Conservation (phyloP, 2,329 filamentous ascomycete species). For the Claviceps pazoutovae region DNA sequence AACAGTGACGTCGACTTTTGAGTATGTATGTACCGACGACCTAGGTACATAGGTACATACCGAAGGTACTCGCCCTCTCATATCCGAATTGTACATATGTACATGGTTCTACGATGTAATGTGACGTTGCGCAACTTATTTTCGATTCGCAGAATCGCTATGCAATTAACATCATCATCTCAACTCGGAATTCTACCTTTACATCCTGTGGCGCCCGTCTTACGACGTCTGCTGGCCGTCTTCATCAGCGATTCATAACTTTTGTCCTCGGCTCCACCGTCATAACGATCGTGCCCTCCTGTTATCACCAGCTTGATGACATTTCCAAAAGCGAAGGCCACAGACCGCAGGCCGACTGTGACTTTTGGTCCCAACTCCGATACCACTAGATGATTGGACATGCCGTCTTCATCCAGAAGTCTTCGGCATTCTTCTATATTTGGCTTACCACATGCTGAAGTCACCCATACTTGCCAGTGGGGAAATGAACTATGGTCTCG, state of each 20-base stretch:
- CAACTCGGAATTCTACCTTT: constrained; percentile 7
- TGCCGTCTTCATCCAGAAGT: constrained; percentile 26
- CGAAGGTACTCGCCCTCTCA: too few species aligned
- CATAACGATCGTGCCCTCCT: constrained; percentile 48
- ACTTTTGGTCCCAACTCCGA: constrained; percentile 51
- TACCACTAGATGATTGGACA: constrained; percentile 46
- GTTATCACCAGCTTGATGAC: constrained; percentile 56
- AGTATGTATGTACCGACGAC: too few species aligned
- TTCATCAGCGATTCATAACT: constrained; percentile 19
- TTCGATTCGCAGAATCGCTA: not conserved
- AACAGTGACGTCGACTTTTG: too few species aligned
- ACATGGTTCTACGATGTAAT: not conserved
- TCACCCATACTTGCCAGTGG: constrained; percentile 42
- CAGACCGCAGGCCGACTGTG: constrained; percentile 46
- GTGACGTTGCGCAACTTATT: not conserved
- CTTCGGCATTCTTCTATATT: constrained; percentile 32
- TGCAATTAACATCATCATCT: not conserved
- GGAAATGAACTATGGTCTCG: not conserved
- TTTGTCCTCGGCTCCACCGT: constrained; percentile 22
- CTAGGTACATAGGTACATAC: too few species aligned
- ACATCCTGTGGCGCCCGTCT: constrained; percentile 13
- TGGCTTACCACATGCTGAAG: constrained; percentile 29
- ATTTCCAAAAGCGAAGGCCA: constrained; percentile 60
- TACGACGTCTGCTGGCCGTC: constrained; percentile 26
- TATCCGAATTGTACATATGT: too few species aligned